Percentiles rank a stretch among this genome's conserved stretches.
phyloP scores from a whole-genome alignment of 345 rosid genomes.

The Bruguiera sexangula region DNA sequence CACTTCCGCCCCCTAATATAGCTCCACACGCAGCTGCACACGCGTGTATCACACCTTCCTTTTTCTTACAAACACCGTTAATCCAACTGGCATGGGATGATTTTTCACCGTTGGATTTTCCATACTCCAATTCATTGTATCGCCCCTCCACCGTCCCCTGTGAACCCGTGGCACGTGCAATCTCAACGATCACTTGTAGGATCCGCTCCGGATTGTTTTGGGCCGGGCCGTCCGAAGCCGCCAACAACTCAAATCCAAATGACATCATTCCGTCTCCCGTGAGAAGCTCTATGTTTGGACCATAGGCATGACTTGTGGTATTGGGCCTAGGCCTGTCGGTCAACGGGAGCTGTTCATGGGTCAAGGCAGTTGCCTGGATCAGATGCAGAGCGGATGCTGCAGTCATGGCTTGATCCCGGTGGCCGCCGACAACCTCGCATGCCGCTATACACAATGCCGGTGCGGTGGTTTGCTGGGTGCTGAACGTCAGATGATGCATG shows the following conservation, averaged over 20 bases:
- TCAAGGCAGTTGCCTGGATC: conserved; percentile 34
- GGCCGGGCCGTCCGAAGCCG: conserved; percentile 19
- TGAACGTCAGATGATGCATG: conserved; percentile 40
- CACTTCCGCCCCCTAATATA: conserved; percentile 58
- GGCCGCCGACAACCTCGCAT: conserved; percentile 59
- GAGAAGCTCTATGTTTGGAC: conserved; percentile 46
- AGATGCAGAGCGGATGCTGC: conserved; percentile 58
- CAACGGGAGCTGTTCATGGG: conserved; percentile 36
- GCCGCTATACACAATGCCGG: conserved; percentile 56
- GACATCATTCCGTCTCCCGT: conserved; percentile 43
- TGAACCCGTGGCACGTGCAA: conserved; percentile 47
- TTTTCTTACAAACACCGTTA: conserved; percentile 25
- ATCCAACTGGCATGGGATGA: not conserved
- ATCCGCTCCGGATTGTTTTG: conserved; percentile 25
- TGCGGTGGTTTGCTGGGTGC: conserved; percentile 37
- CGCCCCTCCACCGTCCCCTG: conserved; percentile 42
- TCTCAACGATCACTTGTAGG: conserved; percentile 45
- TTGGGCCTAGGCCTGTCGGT: conserved; percentile 21
- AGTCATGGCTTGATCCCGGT: conserved; percentile 42
- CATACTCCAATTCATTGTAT: conserved; percentile 17
- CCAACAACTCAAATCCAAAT: conserved; percentile 47
- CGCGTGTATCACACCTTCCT: conserved; percentile 46
- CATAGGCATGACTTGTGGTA: conserved; percentile 12
- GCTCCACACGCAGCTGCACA: conserved; percentile 63
- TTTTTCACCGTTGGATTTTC: not conserved